phyloP scores from a whole-genome alignment of 441 rosid genomes.

The Kokia cookei region DNA sequence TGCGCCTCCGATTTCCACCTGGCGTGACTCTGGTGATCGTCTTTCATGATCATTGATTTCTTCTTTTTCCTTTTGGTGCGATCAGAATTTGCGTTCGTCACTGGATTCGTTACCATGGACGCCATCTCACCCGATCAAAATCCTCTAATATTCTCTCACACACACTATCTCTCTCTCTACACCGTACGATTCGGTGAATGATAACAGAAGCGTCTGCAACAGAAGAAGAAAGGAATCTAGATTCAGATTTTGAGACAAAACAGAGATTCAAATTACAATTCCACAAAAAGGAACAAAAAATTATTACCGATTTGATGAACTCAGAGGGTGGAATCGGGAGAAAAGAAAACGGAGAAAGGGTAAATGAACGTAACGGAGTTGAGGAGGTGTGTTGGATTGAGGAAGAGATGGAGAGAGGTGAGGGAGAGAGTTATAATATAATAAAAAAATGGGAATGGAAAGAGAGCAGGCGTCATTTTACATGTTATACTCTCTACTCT shows the following conservation, averaged over 20 bases:
- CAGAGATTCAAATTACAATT: background rate
- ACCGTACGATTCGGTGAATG: constrained; percentile 7
- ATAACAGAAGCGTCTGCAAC: constrained; percentile 3
- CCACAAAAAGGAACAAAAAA: background rate
- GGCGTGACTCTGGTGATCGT: constrained; percentile 7
- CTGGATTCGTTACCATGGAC: constrained; percentile 36
- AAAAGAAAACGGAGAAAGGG: background rate
- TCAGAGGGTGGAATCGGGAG: background rate
- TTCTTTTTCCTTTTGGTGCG: constrained; percentile 61
- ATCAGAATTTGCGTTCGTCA: constrained; percentile 33
- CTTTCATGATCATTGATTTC: constrained; percentile 24
- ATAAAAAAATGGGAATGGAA: constrained; percentile 21
- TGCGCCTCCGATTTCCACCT: constrained; percentile 82
- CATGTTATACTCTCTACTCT: constrained; percentile 6
- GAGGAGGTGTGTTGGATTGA: constrained; percentile 13
- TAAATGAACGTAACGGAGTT: constrained; percentile 21
- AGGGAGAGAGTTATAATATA: constrained; percentile 4
- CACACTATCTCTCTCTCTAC: constrained; percentile 10
- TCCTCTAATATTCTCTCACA: constrained; percentile 4
- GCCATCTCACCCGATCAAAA: constrained; percentile 24
- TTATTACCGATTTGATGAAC: constrained; percentile 1
- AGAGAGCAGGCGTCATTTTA: constrained; percentile 23
- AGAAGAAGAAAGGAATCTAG: background rate
- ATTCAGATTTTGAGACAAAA: background rate
- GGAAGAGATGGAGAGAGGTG: background rate